These are phyloP conservation scores for Sanghuangporus sanghuang DNA, from an alignment of 1,284 basidiomycete genomes.

Conservation along the genomic window DNA sequence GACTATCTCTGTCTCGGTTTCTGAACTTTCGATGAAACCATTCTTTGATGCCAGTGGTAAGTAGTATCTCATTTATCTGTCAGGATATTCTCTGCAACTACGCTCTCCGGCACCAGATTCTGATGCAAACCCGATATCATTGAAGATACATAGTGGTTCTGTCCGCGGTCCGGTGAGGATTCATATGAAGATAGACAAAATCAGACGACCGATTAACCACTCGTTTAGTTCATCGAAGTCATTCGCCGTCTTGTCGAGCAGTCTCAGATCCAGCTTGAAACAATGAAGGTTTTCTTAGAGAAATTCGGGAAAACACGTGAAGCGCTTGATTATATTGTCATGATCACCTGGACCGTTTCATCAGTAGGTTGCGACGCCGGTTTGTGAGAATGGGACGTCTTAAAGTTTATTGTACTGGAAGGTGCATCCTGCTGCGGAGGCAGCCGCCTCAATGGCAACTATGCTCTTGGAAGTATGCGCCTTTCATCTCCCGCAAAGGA, in stretches of 20 bases:
- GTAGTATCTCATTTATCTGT: not conserved
- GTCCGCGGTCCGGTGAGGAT: not conserved
- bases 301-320: not conserved
- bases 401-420: not conserved
- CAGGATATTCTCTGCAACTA: not conserved
- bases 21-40: not conserved
- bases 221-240: not conserved
- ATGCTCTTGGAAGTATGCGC: not conserved
- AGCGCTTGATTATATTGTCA: not conserved
- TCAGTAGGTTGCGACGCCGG: not conserved
- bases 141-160: not conserved
- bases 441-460: not conserved
- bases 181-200: too few species aligned
- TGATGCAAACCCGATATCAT: not conserved
- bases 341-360: not conserved
- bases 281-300: not conserved
- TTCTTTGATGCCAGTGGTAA: not conserved
- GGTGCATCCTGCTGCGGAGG: not conserved
- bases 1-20: not conserved
- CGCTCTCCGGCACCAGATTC: not conserved
- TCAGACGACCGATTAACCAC: too few species aligned
- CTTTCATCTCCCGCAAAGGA: too few species aligned
- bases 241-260: not conserved
- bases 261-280: not conserved
- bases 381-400: not conserved